Evolutionary conservation across 1,284 basidiomycete genomes (phyloP), one percentile per base, ranked within the genome.

Genomic region (Wallemia hederae): DNA sequence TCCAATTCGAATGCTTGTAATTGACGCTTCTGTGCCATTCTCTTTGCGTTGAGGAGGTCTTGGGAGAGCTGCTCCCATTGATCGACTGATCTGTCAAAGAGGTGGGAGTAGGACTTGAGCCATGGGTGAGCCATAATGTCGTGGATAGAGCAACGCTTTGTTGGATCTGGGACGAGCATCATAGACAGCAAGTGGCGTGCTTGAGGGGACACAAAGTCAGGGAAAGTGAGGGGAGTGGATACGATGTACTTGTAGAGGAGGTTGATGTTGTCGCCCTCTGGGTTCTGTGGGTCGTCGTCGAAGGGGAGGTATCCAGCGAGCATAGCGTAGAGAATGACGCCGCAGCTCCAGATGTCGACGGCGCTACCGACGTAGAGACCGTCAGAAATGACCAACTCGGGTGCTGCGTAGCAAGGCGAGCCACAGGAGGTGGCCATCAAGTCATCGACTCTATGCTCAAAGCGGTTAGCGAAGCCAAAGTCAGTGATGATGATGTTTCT

Each of bases 401-500:
- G 94, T 0, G 94, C 94, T 2, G 94, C 94, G 70, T 98, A 99
- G 72, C 94, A 98, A 0, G 94, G 94, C 31, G 83, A 87, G 5
- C 94, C 94, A 66, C 94, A 99, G 66, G 83, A 88, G 0, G 94
- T 98, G 67, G 96, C 89, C 94, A 99, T 98, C 64, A 97, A 80
- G 70, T 99, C 94, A 70, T 91, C 86, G 19, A 82, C 68, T 34
- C 80, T 79, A 67, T 89, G 84, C 70, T 91, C 86, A 69, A 97
- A 99, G 61, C 85, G 82, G 74, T 98, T 99, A 63, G 94, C 94
- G 68, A 98, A 98, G 27, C 94, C 92, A 71, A 99, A 98, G 70
- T 98, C 94, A 65, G 92, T 97, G 75, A 99, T 97, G 74, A 98
- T 94, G 64, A 99, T 89, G 71, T 98, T 98, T 62, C 94, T 81